These are phyloP conservation scores for Croton setiger DNA, from an alignment of 441 rosid genomes.

Conservation along the genomic window DNA sequence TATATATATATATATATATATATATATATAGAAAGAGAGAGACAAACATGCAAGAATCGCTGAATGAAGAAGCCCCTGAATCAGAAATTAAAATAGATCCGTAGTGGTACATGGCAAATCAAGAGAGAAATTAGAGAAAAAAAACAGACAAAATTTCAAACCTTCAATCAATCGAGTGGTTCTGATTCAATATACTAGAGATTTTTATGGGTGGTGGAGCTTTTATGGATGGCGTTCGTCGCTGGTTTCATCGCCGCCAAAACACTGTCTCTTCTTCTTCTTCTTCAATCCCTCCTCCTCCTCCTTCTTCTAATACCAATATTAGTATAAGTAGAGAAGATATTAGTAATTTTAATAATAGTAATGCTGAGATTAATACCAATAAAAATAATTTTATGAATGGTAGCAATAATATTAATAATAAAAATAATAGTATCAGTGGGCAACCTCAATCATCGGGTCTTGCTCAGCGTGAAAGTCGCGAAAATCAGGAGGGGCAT, in stretches of 20 bases:
- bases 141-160: neutral
- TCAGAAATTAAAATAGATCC: neutral
- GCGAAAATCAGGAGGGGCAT: neutral
- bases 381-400: neutral
- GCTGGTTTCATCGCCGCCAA: slow-evolving; percentile 81
- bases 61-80: neutral
- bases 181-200: slow-evolving; percentile 18
- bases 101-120: neutral
- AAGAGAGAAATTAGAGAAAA: slow-evolving; percentile 18
- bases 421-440: slow-evolving; percentile 2
- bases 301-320: slow-evolving; percentile 17
- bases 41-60: neutral
- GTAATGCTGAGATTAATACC: neutral
- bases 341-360: neutral
- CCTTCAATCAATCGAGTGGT: slow-evolving; percentile 32
- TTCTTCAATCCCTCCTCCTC: slow-evolving; percentile 16
- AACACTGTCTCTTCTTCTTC: slow-evolving; percentile 23
- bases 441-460: slow-evolving; percentile 25
- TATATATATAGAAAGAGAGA: neutral
- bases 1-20: too few relatives aligned
- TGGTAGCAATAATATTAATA: slow-evolving; percentile 1
- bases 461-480: neutral
- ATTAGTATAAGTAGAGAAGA: neutral
- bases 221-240: slow-evolving; percentile 88
- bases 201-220: slow-evolving; percentile 64